Conservation (phyloP, 192 early-diverging fungal genomes). For the Helicostylum pulchrum region DNA sequence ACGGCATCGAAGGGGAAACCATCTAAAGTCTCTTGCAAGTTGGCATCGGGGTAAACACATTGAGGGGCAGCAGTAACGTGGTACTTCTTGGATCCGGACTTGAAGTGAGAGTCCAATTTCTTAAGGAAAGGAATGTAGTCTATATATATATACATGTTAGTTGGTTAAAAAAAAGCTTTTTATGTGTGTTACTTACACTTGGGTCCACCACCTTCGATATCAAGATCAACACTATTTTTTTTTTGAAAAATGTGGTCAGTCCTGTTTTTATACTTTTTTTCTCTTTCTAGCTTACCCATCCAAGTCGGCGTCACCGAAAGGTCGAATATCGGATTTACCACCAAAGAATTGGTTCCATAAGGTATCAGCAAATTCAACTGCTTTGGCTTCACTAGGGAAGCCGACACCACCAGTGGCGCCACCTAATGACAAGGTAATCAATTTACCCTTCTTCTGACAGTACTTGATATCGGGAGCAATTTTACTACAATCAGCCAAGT, state of each 20-base stretch:
- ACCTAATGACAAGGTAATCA: slow-evolving; percentile 61
- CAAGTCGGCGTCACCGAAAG: slow-evolving; percentile 58
- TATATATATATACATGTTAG: neutral
- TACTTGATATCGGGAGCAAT: slow-evolving; percentile 59
- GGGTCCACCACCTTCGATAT: slow-evolving; percentile 58
- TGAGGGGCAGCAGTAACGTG: slow-evolving; percentile 62
- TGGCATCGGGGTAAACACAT: slow-evolving; percentile 62
- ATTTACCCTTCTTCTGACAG: slow-evolving; percentile 65
- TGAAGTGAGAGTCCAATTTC: slow-evolving; percentile 47
- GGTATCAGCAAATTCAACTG: slow-evolving; percentile 48
- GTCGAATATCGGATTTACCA: slow-evolving; percentile 50
- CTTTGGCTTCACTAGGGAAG: slow-evolving; percentile 42
- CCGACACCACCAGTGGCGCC: slow-evolving; percentile 62
- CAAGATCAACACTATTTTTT: slow-evolving; percentile 49
- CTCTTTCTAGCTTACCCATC: slow-evolving; percentile 38
- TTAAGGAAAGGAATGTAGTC: slow-evolving; percentile 53
- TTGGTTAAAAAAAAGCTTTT: neutral
- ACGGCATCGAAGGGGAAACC: slow-evolving; percentile 57
- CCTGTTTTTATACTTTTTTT: neutral
- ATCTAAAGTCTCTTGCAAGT: slow-evolving; percentile 51
- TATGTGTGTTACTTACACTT: slow-evolving; percentile 20
- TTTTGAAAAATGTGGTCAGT: neutral
- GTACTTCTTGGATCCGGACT: slow-evolving; percentile 45
- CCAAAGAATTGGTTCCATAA: slow-evolving; percentile 61
- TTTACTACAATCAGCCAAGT: slow-evolving; percentile 53